Evolutionary conservation across 2,329 filamentous ascomycete genomes (phyloP).

Genomic region (Aspergillus aculeatus): DNA sequence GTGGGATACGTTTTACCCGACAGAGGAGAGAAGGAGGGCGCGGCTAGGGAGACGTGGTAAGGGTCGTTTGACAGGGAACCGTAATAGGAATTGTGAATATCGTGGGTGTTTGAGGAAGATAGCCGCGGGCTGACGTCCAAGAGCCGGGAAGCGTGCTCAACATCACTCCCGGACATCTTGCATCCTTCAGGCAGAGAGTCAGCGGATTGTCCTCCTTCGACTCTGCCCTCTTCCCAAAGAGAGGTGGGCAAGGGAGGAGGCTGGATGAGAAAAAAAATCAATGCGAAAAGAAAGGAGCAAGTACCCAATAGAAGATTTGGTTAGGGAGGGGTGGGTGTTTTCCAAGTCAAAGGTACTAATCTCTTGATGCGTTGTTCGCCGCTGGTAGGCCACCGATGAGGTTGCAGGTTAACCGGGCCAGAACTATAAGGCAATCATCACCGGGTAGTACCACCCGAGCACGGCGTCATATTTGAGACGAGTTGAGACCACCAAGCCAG

Average conservation of each 20-base stretch:
- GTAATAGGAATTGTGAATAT: constrained; percentile 25
- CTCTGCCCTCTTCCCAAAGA: neutral
- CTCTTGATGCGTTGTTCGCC: constrained; percentile 40
- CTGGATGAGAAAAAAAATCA: neutral
- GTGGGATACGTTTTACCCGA: constrained; percentile 23
- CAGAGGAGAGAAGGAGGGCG: constrained; percentile 20
- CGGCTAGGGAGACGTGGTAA: constrained; percentile 30
- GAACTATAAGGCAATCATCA: constrained; percentile 40
- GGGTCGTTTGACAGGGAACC: constrained; percentile 21
- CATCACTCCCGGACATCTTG: constrained; percentile 46
- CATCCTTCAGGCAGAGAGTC: constrained; percentile 33
- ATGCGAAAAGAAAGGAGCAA: constrained; percentile 4
- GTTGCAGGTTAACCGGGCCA: constrained; percentile 35
- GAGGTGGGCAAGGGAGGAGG: neutral
- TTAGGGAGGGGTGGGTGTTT: constrained; percentile 19
- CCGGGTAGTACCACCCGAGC: constrained; percentile 38
- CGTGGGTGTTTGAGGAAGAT: constrained; percentile 27
- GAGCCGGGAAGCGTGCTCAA: constrained; percentile 40
- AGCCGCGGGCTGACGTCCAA: constrained; percentile 33
- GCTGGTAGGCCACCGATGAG: constrained; percentile 34
- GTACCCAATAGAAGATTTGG: constrained; percentile 25
- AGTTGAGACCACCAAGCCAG: constrained; percentile 18
- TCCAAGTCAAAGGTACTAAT: constrained; percentile 30
- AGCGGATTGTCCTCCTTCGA: constrained; percentile 13
- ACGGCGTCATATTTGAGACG: constrained; percentile 37